Base-by-base conservation (phyloP, 768 basidiomycete species). In the Phanerochaete carnosa region DNA sequence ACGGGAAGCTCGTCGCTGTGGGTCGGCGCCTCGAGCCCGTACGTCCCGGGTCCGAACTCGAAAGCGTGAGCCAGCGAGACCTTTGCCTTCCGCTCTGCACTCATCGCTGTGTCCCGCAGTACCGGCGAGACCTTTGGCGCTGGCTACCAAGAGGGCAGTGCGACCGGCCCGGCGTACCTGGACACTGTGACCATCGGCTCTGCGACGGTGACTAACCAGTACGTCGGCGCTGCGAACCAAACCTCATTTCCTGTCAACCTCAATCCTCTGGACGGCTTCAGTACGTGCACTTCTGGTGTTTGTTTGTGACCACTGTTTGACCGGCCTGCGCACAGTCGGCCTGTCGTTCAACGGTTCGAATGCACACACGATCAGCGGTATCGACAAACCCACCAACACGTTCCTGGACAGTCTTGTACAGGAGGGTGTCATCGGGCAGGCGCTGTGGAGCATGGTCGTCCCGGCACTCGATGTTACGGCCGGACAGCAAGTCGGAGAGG, bases 1-100 rank as follows among this genome's bases (percentile, higher is more conserved):
- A 62, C 61, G 8, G 61, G 61, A 2, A 62, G 61, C 29, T 47
- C 56, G 7, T 37, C 57, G 2, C 61, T 62, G n/a, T 62, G 61
- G 61, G 61, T 62, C 26, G 61, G 61, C 25, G 56, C 47, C 6
- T 13, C 50, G 39, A 35, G 50, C 11, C 51, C 56, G 26, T 62
- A 57, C 50, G 29, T 51, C 3, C 56, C 61, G 1, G 61, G 61
- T 9, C 55, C 46, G 7, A 35, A 62, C 26, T 57, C 61, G 6
- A 22, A 46, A 5, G 15, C 28, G 52, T 54, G 33, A 29, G 52
- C 23, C n/a, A n/a, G n/a, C 15, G 22, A 23, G 30, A 4, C 39
- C 33, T 13, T 6, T 35, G 6, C 3, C 28, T 30, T 8, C 11
- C 13, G 23, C 25, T 12, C 50, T 25, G 50, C 15, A 29, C 30